Percentiles rank a stretch among this genome's conserved stretches.
phyloP scores from a whole-genome alignment of 176 grass and related monocot species.

The Oryza coarctata region DNA sequence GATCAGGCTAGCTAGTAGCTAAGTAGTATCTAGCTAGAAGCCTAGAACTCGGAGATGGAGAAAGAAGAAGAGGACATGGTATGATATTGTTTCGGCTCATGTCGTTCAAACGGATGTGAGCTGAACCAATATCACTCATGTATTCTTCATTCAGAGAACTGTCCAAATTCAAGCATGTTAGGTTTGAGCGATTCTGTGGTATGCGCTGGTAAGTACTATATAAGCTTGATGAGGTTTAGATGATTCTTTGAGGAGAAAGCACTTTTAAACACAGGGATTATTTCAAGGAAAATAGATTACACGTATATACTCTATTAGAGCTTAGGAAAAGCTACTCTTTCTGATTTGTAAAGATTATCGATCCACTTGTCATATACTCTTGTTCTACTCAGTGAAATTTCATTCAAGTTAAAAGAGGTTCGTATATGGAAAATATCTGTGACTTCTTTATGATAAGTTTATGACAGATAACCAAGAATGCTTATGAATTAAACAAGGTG shows the following conservation, averaged over 20 bases:
- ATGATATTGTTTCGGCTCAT: slow-evolving; percentile 65
- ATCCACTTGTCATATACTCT: background rate
- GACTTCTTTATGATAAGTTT: background rate
- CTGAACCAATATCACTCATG: slow-evolving; percentile 78
- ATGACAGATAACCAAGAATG: background rate
- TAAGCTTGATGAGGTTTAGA: background rate
- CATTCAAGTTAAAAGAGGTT: background rate
- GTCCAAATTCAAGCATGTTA: background rate
- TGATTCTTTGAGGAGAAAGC: background rate
- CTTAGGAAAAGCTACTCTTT: background rate
- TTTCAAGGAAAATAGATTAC: background rate
- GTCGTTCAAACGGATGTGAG: slow-evolving; percentile 45
- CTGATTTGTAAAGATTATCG: background rate
- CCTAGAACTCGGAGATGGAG: background rate
- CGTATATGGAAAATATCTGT: background rate
- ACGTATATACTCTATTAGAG: background rate
- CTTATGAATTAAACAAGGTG: background rate
- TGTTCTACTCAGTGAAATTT: background rate
- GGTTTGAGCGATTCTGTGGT: background rate
- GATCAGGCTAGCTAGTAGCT: background rate
- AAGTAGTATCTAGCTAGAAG: background rate
- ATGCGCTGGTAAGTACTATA: background rate
- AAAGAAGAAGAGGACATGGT: slow-evolving; percentile 63
- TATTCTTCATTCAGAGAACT: slow-evolving; percentile 51
- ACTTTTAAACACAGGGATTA: background rate